These are phyloP conservation scores for Austroboletus niveus DNA, from an alignment of 1,284 basidiomycete genomes.

Conservation along the genomic window DNA sequence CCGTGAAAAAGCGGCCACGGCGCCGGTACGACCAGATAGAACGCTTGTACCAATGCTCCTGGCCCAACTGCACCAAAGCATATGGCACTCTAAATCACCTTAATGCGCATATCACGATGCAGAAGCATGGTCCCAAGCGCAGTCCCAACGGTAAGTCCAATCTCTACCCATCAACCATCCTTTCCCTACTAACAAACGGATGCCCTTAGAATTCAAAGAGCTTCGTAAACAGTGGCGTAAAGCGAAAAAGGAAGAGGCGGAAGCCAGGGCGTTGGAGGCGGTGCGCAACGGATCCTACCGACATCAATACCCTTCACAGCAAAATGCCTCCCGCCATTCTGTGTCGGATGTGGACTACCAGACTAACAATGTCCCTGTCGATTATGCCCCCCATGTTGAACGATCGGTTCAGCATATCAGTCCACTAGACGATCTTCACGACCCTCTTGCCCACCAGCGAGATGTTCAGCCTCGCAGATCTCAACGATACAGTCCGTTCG, in stretches of 20 bases:
- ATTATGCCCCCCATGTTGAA: conserved; percentile 19
- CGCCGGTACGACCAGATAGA: conserved; percentile 90
- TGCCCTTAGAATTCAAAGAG: conserved; percentile 87
- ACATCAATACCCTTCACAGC: conserved; percentile 17
- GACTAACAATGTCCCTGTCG: conserved; percentile 10
- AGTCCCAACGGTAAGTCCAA: conserved; percentile 70
- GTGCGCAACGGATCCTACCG: conserved; percentile 18
- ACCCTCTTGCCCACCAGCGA: conserved; percentile 14
- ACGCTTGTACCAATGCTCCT: conserved; percentile 83
- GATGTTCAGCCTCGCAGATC: conserved; percentile 26
- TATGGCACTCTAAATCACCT: conserved; percentile 91
- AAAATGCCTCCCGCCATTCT: conserved; percentile 22
- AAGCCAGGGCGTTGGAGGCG: conserved; percentile 23
- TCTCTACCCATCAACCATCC: neutral
- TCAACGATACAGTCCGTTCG: conserved; percentile 27
- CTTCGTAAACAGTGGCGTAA: conserved; percentile 94
- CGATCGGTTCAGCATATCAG: conserved; percentile 12
- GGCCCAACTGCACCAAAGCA: conserved; percentile 80
- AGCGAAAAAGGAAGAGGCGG: conserved; percentile 77
- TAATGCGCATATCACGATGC: conserved; percentile 92
- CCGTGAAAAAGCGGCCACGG: conserved; percentile 79
- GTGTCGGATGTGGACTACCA: conserved; percentile 19
- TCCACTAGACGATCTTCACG: conserved; percentile 20
- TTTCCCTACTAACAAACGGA: conserved; percentile 9
- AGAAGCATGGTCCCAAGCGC: conserved; percentile 84